Base-by-base conservation (phyloP, 2,329 filamentous ascomycete genomes). In the Grosmannia penicillata region DNA sequence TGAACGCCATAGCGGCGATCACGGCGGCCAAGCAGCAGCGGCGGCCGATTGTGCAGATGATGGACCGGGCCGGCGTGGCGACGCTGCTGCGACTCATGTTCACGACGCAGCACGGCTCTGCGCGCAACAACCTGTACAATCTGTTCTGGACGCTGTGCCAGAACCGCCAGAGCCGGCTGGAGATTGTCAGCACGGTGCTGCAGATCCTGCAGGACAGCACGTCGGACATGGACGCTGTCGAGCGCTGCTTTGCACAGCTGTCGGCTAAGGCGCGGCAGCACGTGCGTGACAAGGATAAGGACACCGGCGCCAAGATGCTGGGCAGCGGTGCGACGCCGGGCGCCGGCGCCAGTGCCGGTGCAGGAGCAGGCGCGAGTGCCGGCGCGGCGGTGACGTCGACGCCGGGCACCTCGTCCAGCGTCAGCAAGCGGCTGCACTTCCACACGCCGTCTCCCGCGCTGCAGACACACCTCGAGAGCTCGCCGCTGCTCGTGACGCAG, bases 81-180 rank as follows among this genome's bases (percentile, higher is more conserved):
- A 96, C 91, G n/a, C 65, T 98, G 25, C 69, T 98, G 31, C 83
- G 93, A n/a, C 71, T 98, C 9, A 95, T 98, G 89, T 98, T 98
- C 56, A 86, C 96, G 50, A 82, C 84, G 34, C 84, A 95, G 47
- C 83, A 89, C 46, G 84, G 83, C 18, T 91, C 83, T 44, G 80
- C 91, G 35, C 83, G 86, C 47, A 75, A 71, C 44, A 82, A 85
- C 43, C 68, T 98, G 38, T 89, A 91, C 54, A 78, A 80, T 39
- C 83, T 98, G 38, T 77, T 98, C 37, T 76, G 84, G 45, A 85
- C 94, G 48, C 79, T 96, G 21, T 96, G 86, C 53, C 82, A 94
- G 58, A 98, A 98, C 55, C 79, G 85, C n/a, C 86, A 95, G 53
- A 98, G 91, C 53, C 77, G 91, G 26, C 77, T 87, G 4, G 91